These are phyloP conservation scores for Diaporthe citrichinensis DNA, from an alignment of 2,329 filamentous ascomycete species.

Conservation along the genomic window DNA sequence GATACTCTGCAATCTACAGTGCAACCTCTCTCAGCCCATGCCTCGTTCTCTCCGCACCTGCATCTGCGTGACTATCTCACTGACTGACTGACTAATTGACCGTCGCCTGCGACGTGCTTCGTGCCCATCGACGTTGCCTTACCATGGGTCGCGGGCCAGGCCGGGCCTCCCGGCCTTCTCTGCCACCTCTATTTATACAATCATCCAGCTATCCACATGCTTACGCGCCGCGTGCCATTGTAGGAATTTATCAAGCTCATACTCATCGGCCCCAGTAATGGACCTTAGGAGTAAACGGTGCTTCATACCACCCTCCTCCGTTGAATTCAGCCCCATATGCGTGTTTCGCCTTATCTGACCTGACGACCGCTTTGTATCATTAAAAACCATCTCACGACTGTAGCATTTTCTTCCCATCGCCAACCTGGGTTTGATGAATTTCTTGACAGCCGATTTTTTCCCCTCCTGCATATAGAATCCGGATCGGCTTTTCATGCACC, in stretches of 20 bases:
- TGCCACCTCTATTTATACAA: conserved; percentile 26
- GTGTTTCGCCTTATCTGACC: neutral
- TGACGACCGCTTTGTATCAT: neutral
- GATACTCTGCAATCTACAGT: neutral
- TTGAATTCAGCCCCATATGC: neutral
- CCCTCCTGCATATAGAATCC: neutral
- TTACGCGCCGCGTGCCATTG: neutral
- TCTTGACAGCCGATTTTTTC: neutral
- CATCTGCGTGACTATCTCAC: neutral
- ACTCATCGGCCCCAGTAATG: neutral
- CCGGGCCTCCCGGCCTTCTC: conserved; percentile 13
- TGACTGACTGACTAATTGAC: neutral
- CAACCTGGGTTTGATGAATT: neutral
- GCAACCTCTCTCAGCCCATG: neutral
- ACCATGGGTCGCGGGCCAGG: neutral
- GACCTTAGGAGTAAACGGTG: neutral
- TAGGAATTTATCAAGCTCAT: neutral
- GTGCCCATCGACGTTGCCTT: neutral
- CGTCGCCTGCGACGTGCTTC: neutral
- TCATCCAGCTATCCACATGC: neutral
- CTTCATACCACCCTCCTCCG: neutral
- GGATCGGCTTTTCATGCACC: neutral
- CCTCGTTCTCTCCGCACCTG: neutral
- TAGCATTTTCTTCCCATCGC: neutral
- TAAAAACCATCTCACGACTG: neutral